A percentile compares a stretch with the other conserved stretches of the same genome.
Evolutionary conservation across 106 monocot genomes (phyloP).

Genomic region (Allium cepa): DNA sequence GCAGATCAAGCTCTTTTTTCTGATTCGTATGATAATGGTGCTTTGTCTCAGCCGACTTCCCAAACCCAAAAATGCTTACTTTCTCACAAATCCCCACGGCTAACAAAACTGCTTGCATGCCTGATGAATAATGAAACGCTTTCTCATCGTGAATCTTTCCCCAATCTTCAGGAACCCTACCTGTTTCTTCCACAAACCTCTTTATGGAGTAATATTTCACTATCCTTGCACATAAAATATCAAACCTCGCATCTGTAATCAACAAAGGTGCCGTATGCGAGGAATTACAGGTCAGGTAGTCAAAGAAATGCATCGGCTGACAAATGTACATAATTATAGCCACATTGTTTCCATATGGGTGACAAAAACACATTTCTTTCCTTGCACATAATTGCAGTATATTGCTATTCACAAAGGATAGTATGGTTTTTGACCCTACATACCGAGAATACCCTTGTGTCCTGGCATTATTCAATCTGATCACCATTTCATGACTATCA

Average conservation of each 20-base stretch:
- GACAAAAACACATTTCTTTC: constrained; percentile 43
- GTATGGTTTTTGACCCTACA: constrained; percentile 53
- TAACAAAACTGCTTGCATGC: constrained; percentile 78
- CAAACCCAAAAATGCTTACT: constrained; percentile 79
- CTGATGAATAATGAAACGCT: constrained; percentile 81
- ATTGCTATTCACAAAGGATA: constrained; percentile 78
- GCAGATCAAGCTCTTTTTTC: constrained; percentile 70
- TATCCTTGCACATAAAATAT: constrained; percentile 44
- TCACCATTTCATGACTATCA: constrained; percentile 59
- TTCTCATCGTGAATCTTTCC: constrained; percentile 38
- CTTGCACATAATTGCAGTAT: constrained; percentile 65
- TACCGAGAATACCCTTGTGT: constrained; percentile 36
- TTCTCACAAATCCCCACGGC: constrained; percentile 53
- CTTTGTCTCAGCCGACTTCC: constrained; percentile 55
- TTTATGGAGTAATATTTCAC: constrained; percentile 76
- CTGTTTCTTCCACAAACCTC: constrained; percentile 39
- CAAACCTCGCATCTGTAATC: constrained; percentile 56
- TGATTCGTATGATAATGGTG: constrained; percentile 93
- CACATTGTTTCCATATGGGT: constrained; percentile 56
- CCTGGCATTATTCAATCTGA: constrained; percentile 72
- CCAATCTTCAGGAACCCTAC: constrained; percentile 44
- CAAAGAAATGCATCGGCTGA: constrained; percentile 62
- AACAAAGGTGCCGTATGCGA: constrained; percentile 37
- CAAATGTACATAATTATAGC: constrained; percentile 76
- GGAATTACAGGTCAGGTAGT: constrained; percentile 54